Base-by-base conservation (phyloP, 805 yeast species). In the Schwanniomyces sp. region DNA sequence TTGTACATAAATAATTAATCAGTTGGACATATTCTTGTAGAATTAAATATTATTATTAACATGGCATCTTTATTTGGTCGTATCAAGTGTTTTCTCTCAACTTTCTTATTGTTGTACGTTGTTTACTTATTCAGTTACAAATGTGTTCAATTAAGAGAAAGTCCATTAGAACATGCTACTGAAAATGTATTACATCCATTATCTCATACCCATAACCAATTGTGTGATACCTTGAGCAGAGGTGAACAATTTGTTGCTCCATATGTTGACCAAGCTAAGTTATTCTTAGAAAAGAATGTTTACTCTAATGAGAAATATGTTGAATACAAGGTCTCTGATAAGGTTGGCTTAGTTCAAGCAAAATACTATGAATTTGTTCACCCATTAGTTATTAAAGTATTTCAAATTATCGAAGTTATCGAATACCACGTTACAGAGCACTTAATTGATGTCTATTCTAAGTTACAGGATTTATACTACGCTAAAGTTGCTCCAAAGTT, bases 51-150 rank as follows among this genome's bases (percentile, higher is more conserved):
- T 32, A 32, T 32, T 32, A 25, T 34, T 24, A 45, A 29, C 14
- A 45, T 45, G 48, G 48, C 41, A 39, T 44, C 42, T 16, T 44
- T 43, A 37, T 43, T 43, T 14, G 43, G 51, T 37, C 44, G 41
- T 29, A 24, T 45, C 29, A 49, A 41, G 40, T 37, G 45, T 42
- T 52, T 57, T 43, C 32, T 64, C 34, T 46, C 61, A 41, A 51
- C 66, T 28, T 50, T 64, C 43, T 45, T 68, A 39, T 57, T 64
- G 27, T 52, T 69, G 40, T 74, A 74, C 55, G 52, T 65, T 29
- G 51, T 64, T 34, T 74, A 74, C 62, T 69, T 74, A 52, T 61
- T 58, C 54, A 56, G 64, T 29, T 72, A 70, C 62, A 73, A 73
- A 57, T 74, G 78, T 56, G 62, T 58, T 40, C 50, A 61, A 29